Percentiles rank a stretch among this genome's conserved stretches.
phyloP scores from a whole-genome alignment of 2,329 filamentous ascomycete genomes.

The Teratosphaeria viscida region DNA sequence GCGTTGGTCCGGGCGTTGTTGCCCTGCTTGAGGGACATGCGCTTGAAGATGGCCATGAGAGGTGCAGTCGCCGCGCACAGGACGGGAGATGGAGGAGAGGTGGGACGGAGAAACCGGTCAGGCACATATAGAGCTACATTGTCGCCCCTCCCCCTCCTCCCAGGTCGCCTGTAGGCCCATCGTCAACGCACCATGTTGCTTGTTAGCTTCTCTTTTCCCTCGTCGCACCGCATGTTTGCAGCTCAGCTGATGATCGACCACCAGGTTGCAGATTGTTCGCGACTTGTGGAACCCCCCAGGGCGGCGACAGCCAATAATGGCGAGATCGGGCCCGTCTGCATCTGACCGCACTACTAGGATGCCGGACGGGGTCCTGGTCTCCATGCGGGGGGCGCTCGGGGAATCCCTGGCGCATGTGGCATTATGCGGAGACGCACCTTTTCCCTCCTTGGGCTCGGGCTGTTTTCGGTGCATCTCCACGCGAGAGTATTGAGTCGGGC shows the following conservation, averaged over 20 bases:
- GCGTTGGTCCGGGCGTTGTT: conserved; percentile 42
- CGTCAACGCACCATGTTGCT: background rate
- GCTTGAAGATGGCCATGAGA: conserved; percentile 7
- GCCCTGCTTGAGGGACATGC: conserved; percentile 14
- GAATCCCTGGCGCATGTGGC: background rate
- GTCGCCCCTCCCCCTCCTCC: background rate
- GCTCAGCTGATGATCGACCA: background rate
- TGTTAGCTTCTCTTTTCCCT: background rate
- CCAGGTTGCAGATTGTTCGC: background rate
- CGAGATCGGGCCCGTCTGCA: background rate
- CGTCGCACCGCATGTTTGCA: background rate
- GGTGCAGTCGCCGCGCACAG: background rate
- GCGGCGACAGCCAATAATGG: background rate
- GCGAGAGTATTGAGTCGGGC: background rate
- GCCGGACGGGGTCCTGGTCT: background rate
- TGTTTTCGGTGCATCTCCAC: background rate
- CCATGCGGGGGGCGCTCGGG: background rate
- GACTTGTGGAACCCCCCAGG: background rate
- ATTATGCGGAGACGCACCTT: background rate
- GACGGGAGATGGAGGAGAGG: background rate
- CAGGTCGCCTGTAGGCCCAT: background rate
- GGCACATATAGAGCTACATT: background rate
- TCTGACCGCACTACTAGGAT: background rate
- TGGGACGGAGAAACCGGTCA: background rate
- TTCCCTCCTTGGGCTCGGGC: background rate